A percentile compares a stretch with the other conserved stretches of the same genome.
Evolutionary conservation across 257 asterid genomes (phyloP).

Genomic region (Ballota nigra): DNA sequence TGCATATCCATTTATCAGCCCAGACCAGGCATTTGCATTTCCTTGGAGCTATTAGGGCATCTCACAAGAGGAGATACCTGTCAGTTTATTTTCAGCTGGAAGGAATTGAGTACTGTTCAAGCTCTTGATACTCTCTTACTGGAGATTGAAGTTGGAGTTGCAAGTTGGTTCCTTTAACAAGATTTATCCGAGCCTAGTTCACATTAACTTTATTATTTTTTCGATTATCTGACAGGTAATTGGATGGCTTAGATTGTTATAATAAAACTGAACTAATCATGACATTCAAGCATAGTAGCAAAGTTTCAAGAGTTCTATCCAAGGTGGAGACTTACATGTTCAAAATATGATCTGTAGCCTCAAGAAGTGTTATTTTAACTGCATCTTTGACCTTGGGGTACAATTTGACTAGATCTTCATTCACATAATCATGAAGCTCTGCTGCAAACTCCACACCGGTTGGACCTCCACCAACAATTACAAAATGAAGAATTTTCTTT

Average conservation of each 20-base stretch:
- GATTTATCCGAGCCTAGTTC: slow-evolving; percentile 10
- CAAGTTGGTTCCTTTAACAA: slow-evolving; percentile 2
- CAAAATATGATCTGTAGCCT: slow-evolving; percentile 89
- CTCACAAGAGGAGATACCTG: neutral
- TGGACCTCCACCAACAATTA: slow-evolving; percentile 98
- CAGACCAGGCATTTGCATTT: neutral
- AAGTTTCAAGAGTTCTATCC: neutral
- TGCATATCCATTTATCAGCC: neutral
- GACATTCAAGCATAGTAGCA: slow-evolving; percentile 7
- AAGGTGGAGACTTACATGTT: slow-evolving; percentile 60
- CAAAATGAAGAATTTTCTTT: slow-evolving; percentile 84
- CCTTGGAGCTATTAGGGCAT: slow-evolving; percentile 1
- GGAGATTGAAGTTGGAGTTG: slow-evolving; percentile 5
- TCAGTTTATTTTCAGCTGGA: neutral
- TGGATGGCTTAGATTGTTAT: neutral
- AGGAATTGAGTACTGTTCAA: neutral
- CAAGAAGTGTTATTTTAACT: slow-evolving; percentile 84
- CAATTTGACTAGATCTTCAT: slow-evolving; percentile 71
- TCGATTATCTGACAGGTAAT: neutral
- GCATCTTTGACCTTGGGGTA: slow-evolving; percentile 75
- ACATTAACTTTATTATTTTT: neutral
- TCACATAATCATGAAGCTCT: slow-evolving; percentile 87
- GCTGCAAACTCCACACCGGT: slow-evolving; percentile 86
- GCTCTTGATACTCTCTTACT: neutral
- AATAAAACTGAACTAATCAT: neutral